Evolutionary conservation across 257 asterid genomes (phyloP), one percentile per base, ranked within the genome.

Genomic region (Parsonsia alboflavescens): DNA sequence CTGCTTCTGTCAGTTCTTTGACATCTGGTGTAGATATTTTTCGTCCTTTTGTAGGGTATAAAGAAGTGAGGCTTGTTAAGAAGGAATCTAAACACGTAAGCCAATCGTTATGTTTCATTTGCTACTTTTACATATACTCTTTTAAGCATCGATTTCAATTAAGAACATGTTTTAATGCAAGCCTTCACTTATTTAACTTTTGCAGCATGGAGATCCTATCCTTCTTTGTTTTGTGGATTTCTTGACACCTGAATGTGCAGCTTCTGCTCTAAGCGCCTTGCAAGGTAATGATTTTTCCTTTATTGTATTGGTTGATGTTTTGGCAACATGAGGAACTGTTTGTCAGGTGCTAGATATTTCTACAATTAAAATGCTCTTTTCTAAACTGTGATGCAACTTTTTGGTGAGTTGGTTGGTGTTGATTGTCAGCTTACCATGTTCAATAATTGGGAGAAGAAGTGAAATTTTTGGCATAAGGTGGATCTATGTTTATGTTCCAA

Each of bases 31-130:
- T 83, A 84, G 87, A 87, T 79, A 87, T 87, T 59, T 85, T 85
- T 72, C 87, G 90, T 72, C 88, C 88, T 68, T 87, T 87, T 59
- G 90, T 85, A 17, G 88, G 92, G 79, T 84, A 85, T 78, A 85
- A 74, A 82, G 90, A 87, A 83, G 92, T 87, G 49, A 79, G 92
- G 72, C 86, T 87, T 54, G 87, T 87, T 52, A 80, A 73, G 70
- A 87, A 87, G 85, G 91, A 85, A 45, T 65, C 89, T 45, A 87
- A 81, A 75, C 85, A 83, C 61, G 91, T 85, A 82, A 76, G 86
- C 72, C 24, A 28, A 46, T 69, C 11, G 1, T 49, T 28, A 19
- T 77, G 54, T 45, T 74, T 58, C 65, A 16, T 67, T 30, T 45
- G 26, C 22, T 65, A 10, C 19, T 26, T 64, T 54, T 39, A 49